Evolutionary conservation across 108 stramenopile genomes (phyloP), one percentile per base, ranked within the genome.

Genomic region (Skeletonema grethae): DNA sequence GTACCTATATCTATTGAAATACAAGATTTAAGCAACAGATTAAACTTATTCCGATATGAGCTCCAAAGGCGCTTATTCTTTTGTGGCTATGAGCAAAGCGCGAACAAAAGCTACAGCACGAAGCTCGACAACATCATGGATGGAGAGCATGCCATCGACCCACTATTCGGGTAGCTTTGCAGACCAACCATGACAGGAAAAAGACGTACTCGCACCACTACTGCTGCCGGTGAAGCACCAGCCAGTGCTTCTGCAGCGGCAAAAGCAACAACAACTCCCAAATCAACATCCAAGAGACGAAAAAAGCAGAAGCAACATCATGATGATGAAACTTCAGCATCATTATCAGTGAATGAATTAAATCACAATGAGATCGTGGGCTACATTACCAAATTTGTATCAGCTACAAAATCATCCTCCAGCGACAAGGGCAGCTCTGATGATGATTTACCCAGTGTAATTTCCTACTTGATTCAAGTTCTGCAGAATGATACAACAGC

Each of bases 301-400:
- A 53, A 8, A 53, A 53, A 6, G 50, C 18, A 53, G 22, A 6
- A 53, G 22, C 22, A 9, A 53, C 39, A 43, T 43, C 39, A 41
- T 15, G 25, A 28, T 28, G 1, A 24, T 31, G 4, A 24, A 30
- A 45, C 63, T 11, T 4, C 16, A 31, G 25, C 8, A 12, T 7
- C 28, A 46, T 10, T 7, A 7, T 12, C 20, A 24, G 30, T 13
- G 0, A 28, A 39, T 28, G 25, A 28, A 46, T 30, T 4, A 5
- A 22, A 24, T 9, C 50, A 67, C 13, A 20, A 57, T 3, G 59
- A 66, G 20, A 57, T 75, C 11, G 64, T 75, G 28, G 28, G 29
- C 31, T 56, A 76, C 32, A 45, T 76, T 61, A 69, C 67, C 29
- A 56, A 36, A 36, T 69, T 69, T 57, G 29, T 76, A 31, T 63